Conservation (phyloP, 2,329 filamentous ascomycete genomes). For the Fusarium nisikadoi region DNA sequence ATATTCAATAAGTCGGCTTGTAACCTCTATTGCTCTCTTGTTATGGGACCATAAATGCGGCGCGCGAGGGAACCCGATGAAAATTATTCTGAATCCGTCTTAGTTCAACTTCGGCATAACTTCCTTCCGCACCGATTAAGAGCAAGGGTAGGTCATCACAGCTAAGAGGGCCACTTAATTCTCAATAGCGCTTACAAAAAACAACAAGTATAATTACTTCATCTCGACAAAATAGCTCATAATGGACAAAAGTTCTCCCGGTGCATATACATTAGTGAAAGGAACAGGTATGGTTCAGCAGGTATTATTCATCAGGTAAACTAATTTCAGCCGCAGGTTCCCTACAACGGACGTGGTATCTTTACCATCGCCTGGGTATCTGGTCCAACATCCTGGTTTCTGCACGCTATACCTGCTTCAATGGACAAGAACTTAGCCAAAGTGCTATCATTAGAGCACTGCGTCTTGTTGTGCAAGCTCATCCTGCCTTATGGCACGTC, state of each 20-base stretch:
- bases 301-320: rapidly evolving
- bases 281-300: not conserved
- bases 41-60: too few species aligned
- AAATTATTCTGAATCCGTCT: too few species aligned
- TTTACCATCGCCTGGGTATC: constrained; percentile 29
- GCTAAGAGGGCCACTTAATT: not conserved
- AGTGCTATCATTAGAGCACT: not conserved
- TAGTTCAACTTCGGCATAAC: not conserved
- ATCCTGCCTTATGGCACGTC: not conserved
- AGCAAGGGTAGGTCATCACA: not conserved
- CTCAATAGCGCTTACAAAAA: not conserved
- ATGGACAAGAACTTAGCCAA: not conserved
- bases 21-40: too few species aligned
- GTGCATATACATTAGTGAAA: not conserved
- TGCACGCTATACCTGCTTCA: constrained; percentile 5
- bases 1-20: too few species aligned
- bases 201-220: not conserved
- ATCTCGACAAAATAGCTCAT: not conserved
- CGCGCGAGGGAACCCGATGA: too few species aligned
- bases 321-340: not conserved
- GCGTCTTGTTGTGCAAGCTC: not conserved
- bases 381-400: constrained; percentile 35
- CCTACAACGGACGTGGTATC: constrained; percentile 33
- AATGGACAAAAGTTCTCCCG: not conserved
- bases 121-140: not conserved